Base-by-base conservation (phyloP, 2,329 filamentous ascomycete genomes). In the Dactylellina sp. region DNA sequence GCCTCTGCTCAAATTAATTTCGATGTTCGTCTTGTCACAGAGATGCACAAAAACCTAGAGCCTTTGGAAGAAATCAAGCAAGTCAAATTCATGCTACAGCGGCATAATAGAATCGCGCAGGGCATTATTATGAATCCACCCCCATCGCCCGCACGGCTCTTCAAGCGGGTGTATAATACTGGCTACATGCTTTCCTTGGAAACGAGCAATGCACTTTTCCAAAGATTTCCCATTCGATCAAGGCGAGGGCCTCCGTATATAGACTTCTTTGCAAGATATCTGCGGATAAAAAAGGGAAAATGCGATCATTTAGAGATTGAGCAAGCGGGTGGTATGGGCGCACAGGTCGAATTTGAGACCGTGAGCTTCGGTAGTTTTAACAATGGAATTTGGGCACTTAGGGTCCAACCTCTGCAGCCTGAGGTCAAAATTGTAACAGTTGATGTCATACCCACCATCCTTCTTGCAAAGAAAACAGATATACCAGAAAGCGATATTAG, bases 91-190 rank as follows among this genome's bases (percentile, higher is more conserved):
- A 89, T 97, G 84, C 89, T 98, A 82, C 94, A 96, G 80, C 84
- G 86, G 18, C 94, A 98, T 83, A 99, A 98, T 80, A 82, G 83
- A 2, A 82, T 86, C 22, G 82, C 89, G 42, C 79, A 79, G 39
- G 50, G 11, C 44, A 80, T 81, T 46, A 61, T 66, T 16, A 16
- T 50, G 22, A 32, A 62, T 22, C 14, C 53, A 46, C 50, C 46
- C 11, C 63, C 52, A 35, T 18, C 63, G 11, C 75, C 71, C 24
- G 84, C 95, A 72, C 85, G 87, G 77, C 92, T 99, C 80, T 92
- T 91, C 81, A 93, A 93, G 80, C 92, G 89, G 0, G 89, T 97
- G 55, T 92, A 93, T 81, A 97, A 94, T 82, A 97, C 95, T 0
- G 92, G 92, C 55, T 98, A 99, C 81, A 87, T 96, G 81, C 89